These are phyloP conservation scores for Flaveria sonorensis DNA, from an alignment of 129 eudicot genomes.

Conservation along the genomic window DNA sequence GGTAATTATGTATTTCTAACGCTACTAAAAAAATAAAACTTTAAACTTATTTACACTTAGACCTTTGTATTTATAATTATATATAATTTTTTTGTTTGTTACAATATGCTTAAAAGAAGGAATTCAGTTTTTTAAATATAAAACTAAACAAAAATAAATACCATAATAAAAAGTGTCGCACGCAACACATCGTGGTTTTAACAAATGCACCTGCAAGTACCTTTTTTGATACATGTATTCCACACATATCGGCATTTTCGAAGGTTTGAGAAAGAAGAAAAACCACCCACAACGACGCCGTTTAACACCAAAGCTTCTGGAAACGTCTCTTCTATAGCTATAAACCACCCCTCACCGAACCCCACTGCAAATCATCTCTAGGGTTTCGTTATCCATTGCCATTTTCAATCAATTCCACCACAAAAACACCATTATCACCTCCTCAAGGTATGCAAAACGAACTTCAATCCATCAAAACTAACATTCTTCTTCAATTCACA, in stretches of 20 bases:
- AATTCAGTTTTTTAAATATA: too few species aligned
- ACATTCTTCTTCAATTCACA: not conserved
- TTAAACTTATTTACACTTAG: too few species aligned
- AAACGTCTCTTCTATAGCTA: slow-evolving; percentile 41
- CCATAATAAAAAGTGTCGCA: too few species aligned
- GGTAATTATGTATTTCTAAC: too few species aligned
- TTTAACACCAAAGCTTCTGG: slow-evolving; percentile 42
- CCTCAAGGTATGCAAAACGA: slow-evolving; percentile 4
- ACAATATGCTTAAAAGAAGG: too few species aligned
- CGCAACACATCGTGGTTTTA: too few species aligned
- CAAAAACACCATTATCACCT: not conserved
- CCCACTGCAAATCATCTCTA: slow-evolving; percentile 22
- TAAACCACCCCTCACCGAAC: slow-evolving; percentile 18
- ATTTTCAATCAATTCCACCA: slow-evolving; percentile 1
- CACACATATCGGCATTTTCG: not conserved
- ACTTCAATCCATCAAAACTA: not conserved
- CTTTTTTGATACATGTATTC: too few species aligned
- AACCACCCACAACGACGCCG: slow-evolving; percentile 26
- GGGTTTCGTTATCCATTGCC: slow-evolving; percentile 57
- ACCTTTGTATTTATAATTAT: too few species aligned
- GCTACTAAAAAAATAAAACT: too few species aligned
- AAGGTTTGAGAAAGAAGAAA: not conserved
- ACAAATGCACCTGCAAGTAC: too few species aligned
- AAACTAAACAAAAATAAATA: too few species aligned
- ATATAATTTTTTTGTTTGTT: too few species aligned